These are phyloP conservation scores for Rhexocercosporidium sp. DNA, from an alignment of 2,329 filamentous ascomycete genomes.

Conservation along the genomic window DNA sequence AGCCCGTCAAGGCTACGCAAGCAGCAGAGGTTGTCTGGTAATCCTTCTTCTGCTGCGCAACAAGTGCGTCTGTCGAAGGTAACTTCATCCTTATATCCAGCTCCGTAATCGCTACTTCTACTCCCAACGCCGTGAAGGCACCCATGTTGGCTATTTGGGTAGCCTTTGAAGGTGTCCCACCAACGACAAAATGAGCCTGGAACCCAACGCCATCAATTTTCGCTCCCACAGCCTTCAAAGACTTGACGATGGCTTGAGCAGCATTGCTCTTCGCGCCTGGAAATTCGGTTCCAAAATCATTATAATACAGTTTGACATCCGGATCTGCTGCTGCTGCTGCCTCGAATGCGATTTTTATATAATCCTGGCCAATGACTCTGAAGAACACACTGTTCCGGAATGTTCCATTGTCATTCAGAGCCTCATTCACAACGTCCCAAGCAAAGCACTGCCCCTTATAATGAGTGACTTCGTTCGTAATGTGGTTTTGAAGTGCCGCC, in stretches of 20 bases:
- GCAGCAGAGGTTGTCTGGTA: constrained; percentile 44
- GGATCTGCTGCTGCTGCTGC: constrained; percentile 60
- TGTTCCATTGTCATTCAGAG: constrained; percentile 60
- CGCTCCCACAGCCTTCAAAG: constrained; percentile 52
- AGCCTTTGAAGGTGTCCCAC: constrained; percentile 49
- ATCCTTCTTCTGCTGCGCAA: constrained; percentile 52
- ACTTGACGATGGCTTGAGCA: constrained; percentile 51
- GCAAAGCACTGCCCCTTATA: constrained; percentile 64
- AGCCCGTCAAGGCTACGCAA: constrained; percentile 33
- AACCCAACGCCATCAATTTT: constrained; percentile 68
- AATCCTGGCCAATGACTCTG: constrained; percentile 59
- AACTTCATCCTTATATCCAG: constrained; percentile 60
- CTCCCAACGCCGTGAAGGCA: constrained; percentile 51
- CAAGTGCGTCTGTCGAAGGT: constrained; percentile 48
- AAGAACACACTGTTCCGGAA: constrained; percentile 60
- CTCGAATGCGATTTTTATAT: constrained; percentile 62
- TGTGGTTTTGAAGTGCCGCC: constrained; percentile 61
- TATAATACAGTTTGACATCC: constrained; percentile 64
- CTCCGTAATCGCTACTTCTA: constrained; percentile 67
- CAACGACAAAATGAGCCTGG: constrained; percentile 64
- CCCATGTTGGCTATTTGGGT: constrained; percentile 52
- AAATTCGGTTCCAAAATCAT: constrained; percentile 67
- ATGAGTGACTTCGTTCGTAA: constrained; percentile 60
- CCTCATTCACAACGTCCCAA: constrained; percentile 72
- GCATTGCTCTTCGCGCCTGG: constrained; percentile 53